Base-by-base conservation (phyloP, 2,329 filamentous ascomycete genomes). In the Geosmithia flava region DNA sequence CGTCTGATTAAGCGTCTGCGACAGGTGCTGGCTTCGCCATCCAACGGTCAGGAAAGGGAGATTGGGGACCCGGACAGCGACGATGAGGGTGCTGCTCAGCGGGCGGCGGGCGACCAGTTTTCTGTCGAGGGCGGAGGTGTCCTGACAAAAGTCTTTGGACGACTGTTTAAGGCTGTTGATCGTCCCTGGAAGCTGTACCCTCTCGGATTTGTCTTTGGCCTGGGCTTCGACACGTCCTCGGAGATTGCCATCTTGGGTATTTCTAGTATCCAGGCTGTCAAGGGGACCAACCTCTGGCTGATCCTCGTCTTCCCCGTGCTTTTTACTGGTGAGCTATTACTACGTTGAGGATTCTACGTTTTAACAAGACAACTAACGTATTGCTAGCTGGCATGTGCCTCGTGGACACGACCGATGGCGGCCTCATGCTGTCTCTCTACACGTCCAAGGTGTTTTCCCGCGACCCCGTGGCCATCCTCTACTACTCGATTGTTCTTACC, bases 161-260 rank as follows among this genome's bases (percentile, higher is more conserved):
- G 72, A 51, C 72, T 94, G 51, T 96, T 97, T 65, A 80, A 78
- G 42, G 69, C 94, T 20, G 73, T 84, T 30, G 79, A 84, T 55
- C 68, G 77, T 5, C 85, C 87, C 0, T 97, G 91, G 91, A 97
- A 97, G 64, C 95, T 95, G 89, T 93, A 94, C 55, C 89, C 88
- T 0, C 69, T 95, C 0, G 91, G 91, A 0, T 74, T 97, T 0
- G 69, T 97, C 4, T 97, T 91, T 58, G 93, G 91, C 0, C 72
- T 97, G 0, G 93, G 91, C 0, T 97, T 98, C 61, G 93, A 97
- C 61, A 97, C 93, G 0, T 94, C 86, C 41, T 95, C 87, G 7
- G 91, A 98, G 63, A 87, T 97, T 58, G 91, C 93, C 0, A 75
- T 98, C 7, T 67, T 98, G 1, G 93, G 91, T 0, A 95, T 97